phyloP scores from a whole-genome alignment of 2,329 filamentous ascomycete genomes.

The Fusarium sp. region DNA sequence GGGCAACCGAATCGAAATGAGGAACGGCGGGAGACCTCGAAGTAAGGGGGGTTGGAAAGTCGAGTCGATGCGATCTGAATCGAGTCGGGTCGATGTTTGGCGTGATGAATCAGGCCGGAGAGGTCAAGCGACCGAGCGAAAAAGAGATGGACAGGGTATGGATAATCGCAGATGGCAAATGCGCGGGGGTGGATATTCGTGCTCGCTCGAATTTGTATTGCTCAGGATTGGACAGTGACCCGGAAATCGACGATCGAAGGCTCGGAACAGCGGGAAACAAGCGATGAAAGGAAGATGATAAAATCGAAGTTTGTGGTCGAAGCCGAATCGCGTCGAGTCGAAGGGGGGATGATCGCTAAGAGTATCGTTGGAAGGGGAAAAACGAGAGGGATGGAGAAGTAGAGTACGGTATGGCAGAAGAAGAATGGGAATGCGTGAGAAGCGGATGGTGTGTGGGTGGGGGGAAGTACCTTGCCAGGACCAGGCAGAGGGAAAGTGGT shows the following conservation, averaged over 20 bases:
- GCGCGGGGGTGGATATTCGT: conserved; percentile 45
- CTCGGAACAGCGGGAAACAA: conserved; percentile 13
- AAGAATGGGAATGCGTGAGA: conserved; percentile 44
- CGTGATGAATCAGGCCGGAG: conserved; percentile 32
- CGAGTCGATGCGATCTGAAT: conserved; percentile 7
- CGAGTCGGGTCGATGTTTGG: conserved; percentile 10
- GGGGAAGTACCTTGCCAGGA: conserved; percentile 26
- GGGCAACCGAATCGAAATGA: conserved; percentile 9
- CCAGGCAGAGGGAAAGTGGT: conserved; percentile 15
- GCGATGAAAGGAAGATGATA: neutral
- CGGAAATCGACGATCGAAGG: conserved; percentile 5
- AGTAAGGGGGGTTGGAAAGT: neutral
- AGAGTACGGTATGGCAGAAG: conserved; percentile 40
- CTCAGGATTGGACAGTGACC: conserved; percentile 17
- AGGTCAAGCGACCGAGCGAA: conserved; percentile 32
- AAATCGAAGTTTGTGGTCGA: neutral
- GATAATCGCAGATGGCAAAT: conserved; percentile 39
- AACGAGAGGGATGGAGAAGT: conserved; percentile 41
- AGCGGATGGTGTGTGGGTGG: conserved; percentile 40
- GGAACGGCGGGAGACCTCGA: neutral
- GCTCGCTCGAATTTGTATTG: conserved; percentile 38
- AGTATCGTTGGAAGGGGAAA: conserved; percentile 26
- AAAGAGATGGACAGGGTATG: conserved; percentile 38
- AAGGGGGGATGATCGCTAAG: conserved; percentile 23
- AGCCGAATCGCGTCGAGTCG: conserved; percentile 19